Base-by-base conservation (phyloP, 2,329 filamentous ascomycete genomes). In the Cryphonectria carpinicola region DNA sequence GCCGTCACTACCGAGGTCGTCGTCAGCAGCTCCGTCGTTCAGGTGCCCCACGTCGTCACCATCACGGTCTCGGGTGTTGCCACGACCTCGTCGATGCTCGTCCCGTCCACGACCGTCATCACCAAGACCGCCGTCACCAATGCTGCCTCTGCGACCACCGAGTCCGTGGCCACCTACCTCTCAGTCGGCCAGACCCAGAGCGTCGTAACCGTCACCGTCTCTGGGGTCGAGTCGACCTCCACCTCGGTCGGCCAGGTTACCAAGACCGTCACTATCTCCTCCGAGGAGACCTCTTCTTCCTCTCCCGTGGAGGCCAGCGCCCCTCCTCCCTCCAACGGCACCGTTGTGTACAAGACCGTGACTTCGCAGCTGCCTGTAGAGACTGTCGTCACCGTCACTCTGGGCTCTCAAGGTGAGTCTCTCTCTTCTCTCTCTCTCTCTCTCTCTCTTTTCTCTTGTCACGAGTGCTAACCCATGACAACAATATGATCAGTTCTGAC, bases 331-430 rank as follows among this genome's bases (percentile, higher is more conserved):
- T 65, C 62, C 19, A 61, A 35, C 67, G 46, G 22, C 22, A 49
- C 68, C 28, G 58, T 52, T n/a, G 60, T 71, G 6, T 66, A 66
- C 46, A 13, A 67, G 54, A 70, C 68, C 0, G 54, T 70, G 14
- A 65, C 46, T 4, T 70, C 71, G 14, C 37, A 66, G 25, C 64
- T 72, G n/a, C 71, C 71, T 7, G 62, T 72, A 28, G 66, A 72
- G 65, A 72, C 71, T 8, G 43, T 72, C 22, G 56, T 72, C 35
- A 72, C 71, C n/a, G 68, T 72, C 25, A 72, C 71, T 11, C 28
- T 72, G 1, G 71, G 71, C 39, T 58, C 64, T 37, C 71, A 72
- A 19, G 61, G 61, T 64, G 25, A 41, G 61, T 17, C 28, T 19
- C 28, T 14, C n/a, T 14, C 28, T 35, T 14, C 35, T 60, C 17